A percentile compares a stretch with the other conserved stretches of the same genome.
Conservation (phyloP, 139 green algal species). For the Chlamydomonas schloesseri region DNA sequence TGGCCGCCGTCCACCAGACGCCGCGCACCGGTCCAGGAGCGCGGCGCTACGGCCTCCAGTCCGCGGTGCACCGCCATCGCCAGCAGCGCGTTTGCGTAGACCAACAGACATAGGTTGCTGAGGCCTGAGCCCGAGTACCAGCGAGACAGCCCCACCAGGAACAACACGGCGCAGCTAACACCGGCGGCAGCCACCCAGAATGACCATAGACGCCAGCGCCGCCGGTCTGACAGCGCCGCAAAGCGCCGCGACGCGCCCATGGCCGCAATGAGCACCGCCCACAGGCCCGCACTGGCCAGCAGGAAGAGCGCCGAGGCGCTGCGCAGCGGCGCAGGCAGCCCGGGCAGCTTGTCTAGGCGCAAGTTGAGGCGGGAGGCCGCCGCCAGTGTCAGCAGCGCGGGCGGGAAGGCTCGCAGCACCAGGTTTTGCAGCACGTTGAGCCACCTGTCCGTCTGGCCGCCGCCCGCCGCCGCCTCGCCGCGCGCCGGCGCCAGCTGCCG, state of each 20-base stretch:
- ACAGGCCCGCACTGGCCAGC: slow-evolving; percentile 24
- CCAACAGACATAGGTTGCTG: slow-evolving; percentile 52
- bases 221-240: not conserved
- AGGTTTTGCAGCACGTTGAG: slow-evolving; percentile 32
- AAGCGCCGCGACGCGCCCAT: not conserved
- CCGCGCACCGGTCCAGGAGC: not conserved
- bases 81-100: slow-evolving; percentile 57
- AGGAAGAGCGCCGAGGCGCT: slow-evolving; percentile 24
- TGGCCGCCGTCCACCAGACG: slow-evolving; percentile 46
- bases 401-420: slow-evolving; percentile 15
- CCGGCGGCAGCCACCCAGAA: slow-evolving; percentile 36
- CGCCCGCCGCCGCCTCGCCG: slow-evolving; percentile 29
- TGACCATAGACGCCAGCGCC: slow-evolving; percentile 27
- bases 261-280: not conserved
- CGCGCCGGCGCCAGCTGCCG: slow-evolving; percentile 50
- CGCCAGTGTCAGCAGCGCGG: slow-evolving; percentile 46
- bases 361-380: slow-evolving; percentile 46
- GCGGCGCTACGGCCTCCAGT: slow-evolving; percentile 2
- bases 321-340: not conserved
- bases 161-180: not conserved
- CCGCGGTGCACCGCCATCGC: slow-evolving; percentile 29
- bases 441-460: slow-evolving; percentile 45
- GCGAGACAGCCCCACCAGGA: slow-evolving; percentile 14
- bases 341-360: slow-evolving; percentile 22
- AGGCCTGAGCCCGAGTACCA: slow-evolving; percentile 41